Evolutionary conservation across 106 monocot species (phyloP), one percentile per base, ranked within the genome.

Genomic region (Dactylorhiza incarnata): DNA sequence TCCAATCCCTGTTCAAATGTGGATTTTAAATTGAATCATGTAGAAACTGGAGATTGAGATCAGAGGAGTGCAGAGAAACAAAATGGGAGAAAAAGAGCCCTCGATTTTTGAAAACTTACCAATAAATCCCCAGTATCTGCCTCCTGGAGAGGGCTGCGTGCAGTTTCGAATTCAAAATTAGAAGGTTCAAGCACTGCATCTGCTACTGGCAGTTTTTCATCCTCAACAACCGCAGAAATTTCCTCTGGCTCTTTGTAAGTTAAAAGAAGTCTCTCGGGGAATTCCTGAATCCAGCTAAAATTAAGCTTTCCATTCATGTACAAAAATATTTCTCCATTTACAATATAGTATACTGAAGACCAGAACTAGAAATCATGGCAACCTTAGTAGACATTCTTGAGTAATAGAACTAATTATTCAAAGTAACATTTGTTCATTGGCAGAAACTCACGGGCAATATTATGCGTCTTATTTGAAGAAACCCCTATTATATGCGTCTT

Each of bases 221-320:
- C 89, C 54, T 88, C 85, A 65, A 59, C 49, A 63, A 59, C 49
- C 10, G 84, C 44, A 65, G 69, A 75, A 76, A 80, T 43, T 51
- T 48, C 83, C 76, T 83, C 95, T 73, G 89, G 89, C 67, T 87
- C 85, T 86, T 93, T 96, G 81, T 96, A 96, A 72, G 95, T 96
- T 74, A 96, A 83, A 75, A 96, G 95, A 37, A 96, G 90, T 63
- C 93, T 85, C 83, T 96, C 95, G n/a, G 93, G 93, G 50, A 91
- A 90, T 80, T 96, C 95, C 95, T 96, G 81, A 49, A 72, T 72
- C 49, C 48, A 72, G 72, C 22, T 11, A 48, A 49, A 45, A 70
- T 20, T 22, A 72, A 5, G 6, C 22, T 12, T 46, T 12, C 58
- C 7, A 1, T 20, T 5, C 65, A 65, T 26, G 12, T 65, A 65